phyloP scores from a whole-genome alignment of 805 yeast species.

The Jamesozyma lodderae region DNA sequence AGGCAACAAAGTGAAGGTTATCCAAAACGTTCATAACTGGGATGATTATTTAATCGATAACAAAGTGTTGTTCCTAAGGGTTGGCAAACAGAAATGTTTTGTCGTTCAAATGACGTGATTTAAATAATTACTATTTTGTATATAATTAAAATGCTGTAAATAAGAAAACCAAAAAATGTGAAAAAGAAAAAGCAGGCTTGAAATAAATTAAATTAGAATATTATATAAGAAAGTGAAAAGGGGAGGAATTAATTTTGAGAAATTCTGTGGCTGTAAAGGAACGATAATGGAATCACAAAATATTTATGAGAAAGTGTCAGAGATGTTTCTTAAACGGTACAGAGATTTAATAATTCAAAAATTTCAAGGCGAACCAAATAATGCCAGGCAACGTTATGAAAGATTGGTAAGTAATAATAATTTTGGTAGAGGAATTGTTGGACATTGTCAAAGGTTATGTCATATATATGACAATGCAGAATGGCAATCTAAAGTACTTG shows the following conservation, averaged over 20 bases:
- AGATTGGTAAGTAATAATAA: constrained; percentile 13
- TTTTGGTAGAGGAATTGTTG: constrained; percentile 21
- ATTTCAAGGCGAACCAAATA: too few species aligned
- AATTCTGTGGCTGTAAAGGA: too few species aligned
- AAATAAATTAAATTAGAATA: too few species aligned
- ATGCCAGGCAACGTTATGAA: constrained; percentile 13
- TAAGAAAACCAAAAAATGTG: background rate
- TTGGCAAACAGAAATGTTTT: constrained; percentile 65
- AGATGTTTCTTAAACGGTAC: constrained; percentile 18
- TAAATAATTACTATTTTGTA: too few species aligned
- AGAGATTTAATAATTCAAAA: constrained; percentile 13
- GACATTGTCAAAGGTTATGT: constrained; percentile 18
- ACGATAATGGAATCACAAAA: too few species aligned
- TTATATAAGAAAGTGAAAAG: too few species aligned
- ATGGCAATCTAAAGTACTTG: constrained; percentile 50
- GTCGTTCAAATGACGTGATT: constrained; percentile 32
- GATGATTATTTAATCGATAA: constrained; percentile 48
- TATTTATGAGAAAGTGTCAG: constrained; percentile 10
- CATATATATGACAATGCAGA: constrained; percentile 35
- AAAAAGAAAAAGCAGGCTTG: too few species aligned
- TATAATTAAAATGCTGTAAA: background rate
- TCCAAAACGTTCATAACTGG: constrained; percentile 39
- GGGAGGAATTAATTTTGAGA: too few species aligned
- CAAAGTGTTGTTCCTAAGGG: constrained; percentile 52
- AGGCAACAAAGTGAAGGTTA: constrained; percentile 41